A percentile compares a stretch with the other conserved stretches of the same genome.
Evolutionary conservation across 2,329 filamentous ascomycete species (phyloP).

Genomic region (Orbilia blumenaviensis): DNA sequence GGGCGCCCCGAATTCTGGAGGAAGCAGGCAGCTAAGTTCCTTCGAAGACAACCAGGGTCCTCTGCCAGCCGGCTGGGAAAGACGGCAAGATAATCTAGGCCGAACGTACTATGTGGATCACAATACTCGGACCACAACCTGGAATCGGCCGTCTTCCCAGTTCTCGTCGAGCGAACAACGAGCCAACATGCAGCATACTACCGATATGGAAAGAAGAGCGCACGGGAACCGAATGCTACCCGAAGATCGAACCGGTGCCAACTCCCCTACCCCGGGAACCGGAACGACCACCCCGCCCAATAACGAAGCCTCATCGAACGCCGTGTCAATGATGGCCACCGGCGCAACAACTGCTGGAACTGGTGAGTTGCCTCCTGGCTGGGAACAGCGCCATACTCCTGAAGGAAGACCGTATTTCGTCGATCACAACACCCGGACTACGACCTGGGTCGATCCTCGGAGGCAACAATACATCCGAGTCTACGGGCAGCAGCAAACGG

Average conservation of each 20-base stretch:
- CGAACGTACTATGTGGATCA: slow-evolving; percentile 98
- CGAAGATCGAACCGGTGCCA: slow-evolving; percentile 92
- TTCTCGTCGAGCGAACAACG: slow-evolving; percentile 80
- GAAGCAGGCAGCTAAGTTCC: slow-evolving; percentile 76
- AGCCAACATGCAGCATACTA: slow-evolving; percentile 84
- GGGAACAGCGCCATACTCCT: slow-evolving; percentile 95
- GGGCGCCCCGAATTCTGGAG: slow-evolving; percentile 60
- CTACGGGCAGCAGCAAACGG: slow-evolving; percentile 91
- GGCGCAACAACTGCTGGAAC: slow-evolving; percentile 93
- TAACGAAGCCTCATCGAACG: slow-evolving; percentile 66
- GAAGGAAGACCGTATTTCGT: slow-evolving; percentile 97
- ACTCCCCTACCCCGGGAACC: slow-evolving; percentile 76
- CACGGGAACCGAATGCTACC: slow-evolving; percentile 96
- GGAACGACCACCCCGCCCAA: slow-evolving; percentile 59
- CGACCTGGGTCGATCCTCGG: slow-evolving; percentile 96
- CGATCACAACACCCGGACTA: slow-evolving; percentile 97
- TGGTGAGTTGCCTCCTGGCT: slow-evolving; percentile 91
- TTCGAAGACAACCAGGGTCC: slow-evolving; percentile 97
- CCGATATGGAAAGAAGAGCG: slow-evolving; percentile 87
- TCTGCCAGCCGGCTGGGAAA: slow-evolving; percentile 92
- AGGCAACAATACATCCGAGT: slow-evolving; percentile 98
- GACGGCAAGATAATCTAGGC: slow-evolving; percentile 91
- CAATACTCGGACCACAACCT: slow-evolving; percentile 95
- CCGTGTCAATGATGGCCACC: slow-evolving; percentile 89
- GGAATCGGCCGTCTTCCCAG: slow-evolving; percentile 85